Conservation (phyloP, 1,139 yeast species). For the Yarrowia galli region DNA sequence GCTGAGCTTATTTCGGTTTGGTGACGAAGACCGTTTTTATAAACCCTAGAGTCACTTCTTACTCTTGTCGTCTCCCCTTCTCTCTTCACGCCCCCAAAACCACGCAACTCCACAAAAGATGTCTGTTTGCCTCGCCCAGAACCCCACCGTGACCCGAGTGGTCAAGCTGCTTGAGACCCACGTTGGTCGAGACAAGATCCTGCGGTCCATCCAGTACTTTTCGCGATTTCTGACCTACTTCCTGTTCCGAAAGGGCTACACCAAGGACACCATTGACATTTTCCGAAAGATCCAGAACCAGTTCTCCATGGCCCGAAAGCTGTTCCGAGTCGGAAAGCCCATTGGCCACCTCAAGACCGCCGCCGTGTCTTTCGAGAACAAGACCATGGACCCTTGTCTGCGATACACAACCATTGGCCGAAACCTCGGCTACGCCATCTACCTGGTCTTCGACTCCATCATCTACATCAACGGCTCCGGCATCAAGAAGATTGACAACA, state of each 20-base stretch:
- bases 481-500: slow-evolving; percentile 49
- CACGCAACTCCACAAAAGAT: background rate
- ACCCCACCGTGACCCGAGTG: slow-evolving; percentile 72
- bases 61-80: background rate
- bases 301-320: slow-evolving; percentile 77
- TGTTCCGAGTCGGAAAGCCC: slow-evolving; percentile 86
- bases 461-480: slow-evolving; percentile 65
- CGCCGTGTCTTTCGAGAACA: slow-evolving; percentile 71
- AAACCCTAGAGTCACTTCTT: slow-evolving; percentile 12
- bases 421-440: slow-evolving; percentile 77
- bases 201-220: slow-evolving; percentile 82
- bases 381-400: slow-evolving; percentile 69
- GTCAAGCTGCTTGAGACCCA: slow-evolving; percentile 68
- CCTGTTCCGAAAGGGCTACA: slow-evolving; percentile 66
- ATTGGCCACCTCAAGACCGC: slow-evolving; percentile 76
- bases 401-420: slow-evolving; percentile 66
- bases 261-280: slow-evolving; percentile 58
- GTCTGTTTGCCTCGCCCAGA: slow-evolving; percentile 49
- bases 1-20: slow-evolving; percentile 27
- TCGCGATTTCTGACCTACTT: slow-evolving; percentile 74
- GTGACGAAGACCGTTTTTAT: slow-evolving; percentile 12
- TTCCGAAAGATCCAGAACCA: slow-evolving; percentile 64
- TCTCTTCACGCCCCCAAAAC: background rate
- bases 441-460: slow-evolving; percentile 75
- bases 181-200: slow-evolving; percentile 75